phyloP scores from a whole-genome alignment of 1,284 basidiomycete species.

The Amylostereum areolatum region DNA sequence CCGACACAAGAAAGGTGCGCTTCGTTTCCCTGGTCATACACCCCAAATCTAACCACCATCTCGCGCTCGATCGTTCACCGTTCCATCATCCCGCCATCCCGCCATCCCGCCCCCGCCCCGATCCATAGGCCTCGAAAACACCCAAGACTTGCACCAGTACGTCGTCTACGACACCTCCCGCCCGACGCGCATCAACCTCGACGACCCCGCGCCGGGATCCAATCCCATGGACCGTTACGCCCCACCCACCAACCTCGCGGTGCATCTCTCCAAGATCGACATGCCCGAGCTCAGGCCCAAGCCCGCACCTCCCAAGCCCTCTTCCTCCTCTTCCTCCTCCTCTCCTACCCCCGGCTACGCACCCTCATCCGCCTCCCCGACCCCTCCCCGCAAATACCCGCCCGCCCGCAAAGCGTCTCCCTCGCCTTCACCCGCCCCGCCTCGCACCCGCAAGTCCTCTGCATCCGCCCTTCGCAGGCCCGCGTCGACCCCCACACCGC shows the following conservation, averaged over 20 bases:
- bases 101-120: not conserved
- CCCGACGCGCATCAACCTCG: conserved; percentile 62
- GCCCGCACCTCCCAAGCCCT: conserved; percentile 2
- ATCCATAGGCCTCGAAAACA: conserved; percentile 40
- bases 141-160: conserved; percentile 71
- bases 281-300: conserved; percentile 74
- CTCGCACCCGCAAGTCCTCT: no score
- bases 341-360: not conserved
- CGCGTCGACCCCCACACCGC: no score
- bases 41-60: no score
- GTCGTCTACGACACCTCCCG: conserved; percentile 60
- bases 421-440: no score
- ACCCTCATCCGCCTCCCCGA: no score
- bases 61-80: not conserved
- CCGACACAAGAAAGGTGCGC: conserved; percentile 61
- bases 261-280: conserved; percentile 77
- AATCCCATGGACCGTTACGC: conserved; percentile 32
- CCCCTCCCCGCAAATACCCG: no score
- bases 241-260: conserved; percentile 58
- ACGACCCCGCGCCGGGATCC: conserved; percentile 35
- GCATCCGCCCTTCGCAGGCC: no score
- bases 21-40: not conserved
- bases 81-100: not conserved
- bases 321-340: not conserved
- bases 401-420: no score